Evolutionary conservation across 148 eudicot genomes (phyloP), one percentile per base, ranked within the genome.

Genomic region (Vaccinium corymbosum): DNA sequence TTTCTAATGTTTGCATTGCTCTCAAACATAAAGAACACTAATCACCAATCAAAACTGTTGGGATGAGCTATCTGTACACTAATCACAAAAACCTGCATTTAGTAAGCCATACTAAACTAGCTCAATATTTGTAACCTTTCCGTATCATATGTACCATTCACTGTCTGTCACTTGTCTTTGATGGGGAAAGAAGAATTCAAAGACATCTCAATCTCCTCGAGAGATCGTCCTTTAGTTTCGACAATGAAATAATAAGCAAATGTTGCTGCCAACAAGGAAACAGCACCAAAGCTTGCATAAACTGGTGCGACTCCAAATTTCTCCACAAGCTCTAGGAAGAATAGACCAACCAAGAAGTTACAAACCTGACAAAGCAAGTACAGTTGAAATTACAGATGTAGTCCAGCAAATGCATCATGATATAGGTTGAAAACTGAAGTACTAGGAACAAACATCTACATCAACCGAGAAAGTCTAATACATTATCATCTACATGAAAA

Each of bases 181-280:
- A 73, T 86, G 0, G 74, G 82, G 57, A 83, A 87, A 74, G 87
- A 77, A 64, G 93, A 78, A 82, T 88, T 90, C n/a, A 92, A 82
- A 27, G 94, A 92, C 88, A 90, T 87, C 87, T 93, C 96, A 48
- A 94, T 94, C 85, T 92, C 94, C 87, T 94, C 98, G 52, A 94
- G 96, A 49, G 98, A 94, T 61, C 95, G 91, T 53, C 98, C 98
- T 91, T 88, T 91, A 20, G 98, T 94, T 90, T 94, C 96, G 19
- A 93, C 91, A 15, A 89, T 84, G 76, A 87, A 91, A 68, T 70
- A 85, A 50, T 85, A 92, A 19, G 94, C 89, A 83, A 94, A 94
- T 55, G 85, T 52, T 32, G 96, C 94, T 35, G 94, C 92, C 76
- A 89, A 62, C 88, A 94, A 85, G 15, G 98, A 94, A 53, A 91